Base-by-base conservation (phyloP, 2,329 filamentous ascomycete species). In the Colletotrichum sp. region DNA sequence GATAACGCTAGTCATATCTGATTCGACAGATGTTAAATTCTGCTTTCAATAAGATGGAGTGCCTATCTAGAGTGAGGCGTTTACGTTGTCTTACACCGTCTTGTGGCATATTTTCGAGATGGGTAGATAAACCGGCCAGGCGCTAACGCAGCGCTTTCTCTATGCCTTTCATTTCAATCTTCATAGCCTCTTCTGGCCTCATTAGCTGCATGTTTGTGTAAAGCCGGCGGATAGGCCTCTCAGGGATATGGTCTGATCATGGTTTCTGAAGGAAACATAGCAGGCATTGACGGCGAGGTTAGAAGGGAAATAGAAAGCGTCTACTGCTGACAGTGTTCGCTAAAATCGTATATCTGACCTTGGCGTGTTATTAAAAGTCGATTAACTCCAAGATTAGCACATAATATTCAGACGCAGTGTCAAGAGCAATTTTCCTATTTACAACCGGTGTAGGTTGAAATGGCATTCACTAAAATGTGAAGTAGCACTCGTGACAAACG, bases 401-500 rank as follows among this genome's bases (percentile, higher is more conserved):
- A 18, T 6, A 10, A n/a, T 44, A 10, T 44, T 10, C 5, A 8
- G 18, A n/a, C 18, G 39, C 9, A 18, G 39, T 49, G 39, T 6
- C 18, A 9, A 5, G 18, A 49, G 18, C 39, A n/a, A n/a, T 49
- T 49, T 44, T 49, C 18, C 3, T 9, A 12, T 3, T 12, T 6
- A 6, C 6, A 49, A n/a, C 3, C 3, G 4, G 5, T 49, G 5
- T n/a, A 6, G n/a, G 5, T 49, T 49, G 18, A 4, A n/a, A 3
- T 6, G 6, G 18, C 18, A 10, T n/a, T 44, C 12, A 5, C 18
- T 6, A 0, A 6, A 2, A 18, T 12, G 5, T n/a, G 9, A n/a
- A 5, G 18, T 44, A 44, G 18, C 5, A 10, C 5, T 44, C 18
- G 5, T n/a, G 18, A 44, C 18, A 6, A 44, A 44, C 39, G 4